Evolutionary conservation across 1,139 yeast genomes (phyloP), one percentile per base, ranked within the genome.

Genomic region (Saccharomyces hybrid): DNA sequence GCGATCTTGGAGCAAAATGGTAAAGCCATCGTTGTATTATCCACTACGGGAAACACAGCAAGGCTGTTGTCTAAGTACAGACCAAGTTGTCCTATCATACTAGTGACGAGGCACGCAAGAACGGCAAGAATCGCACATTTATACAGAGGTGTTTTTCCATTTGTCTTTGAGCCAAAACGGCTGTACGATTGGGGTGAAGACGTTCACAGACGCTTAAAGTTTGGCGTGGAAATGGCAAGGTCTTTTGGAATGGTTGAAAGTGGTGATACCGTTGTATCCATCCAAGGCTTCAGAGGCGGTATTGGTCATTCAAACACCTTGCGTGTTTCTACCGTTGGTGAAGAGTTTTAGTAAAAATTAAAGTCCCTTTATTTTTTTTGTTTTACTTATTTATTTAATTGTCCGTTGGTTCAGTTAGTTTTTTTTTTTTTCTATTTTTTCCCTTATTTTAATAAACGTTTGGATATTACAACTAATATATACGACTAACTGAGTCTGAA

Each of bases 241-340:
- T 86, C 82, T 63, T 82, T 91, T 69, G 96, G 96, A 64, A 84
- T 93, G 74, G 78, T 93, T 73, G 76, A 78, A 69, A 83, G 83
- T 75, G 97, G 97, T 75, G 97, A 90, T 74, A 79, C 88, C 57
- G 87, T 90, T 68, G 90, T 95, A 66, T 88, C 96, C 70, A 87
- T 93, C 73, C 99, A 93, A 81, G 99, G 99, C 73, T 93, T 97
- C 95, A 88, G 96, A 71, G 88, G 95, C 74, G 99, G 99, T 77
- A 81, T 91, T 62, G 99, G 99, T 72, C 97, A 93, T 83, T 88
- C 99, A 70, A 93, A 93, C 86, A 93, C 99, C 62, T 83, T 93
- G 75, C 93, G 99, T 81, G 75, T 79, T 62, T 66, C 78, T 62
- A 63, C 70, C 60, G 80, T 77, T 65, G 50, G 52, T 34, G 53